phyloP scores from a whole-genome alignment of 179 eudicot species.

The Silene vulgaris region DNA sequence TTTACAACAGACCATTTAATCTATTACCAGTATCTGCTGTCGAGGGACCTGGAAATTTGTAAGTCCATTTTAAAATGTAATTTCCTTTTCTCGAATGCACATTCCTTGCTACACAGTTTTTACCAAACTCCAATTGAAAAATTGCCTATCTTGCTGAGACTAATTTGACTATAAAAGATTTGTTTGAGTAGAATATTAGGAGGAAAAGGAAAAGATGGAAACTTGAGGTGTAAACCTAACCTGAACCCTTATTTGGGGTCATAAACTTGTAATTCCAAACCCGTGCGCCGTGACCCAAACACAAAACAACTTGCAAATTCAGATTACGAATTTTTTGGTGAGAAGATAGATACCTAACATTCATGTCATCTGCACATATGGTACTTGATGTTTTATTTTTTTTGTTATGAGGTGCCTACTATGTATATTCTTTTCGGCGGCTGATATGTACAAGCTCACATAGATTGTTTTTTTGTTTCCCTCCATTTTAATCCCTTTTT shows the following conservation, averaged over 20 bases:
- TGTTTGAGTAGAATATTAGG: neutral
- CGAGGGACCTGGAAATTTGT: slow-evolving; percentile 86
- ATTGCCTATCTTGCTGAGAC: neutral
- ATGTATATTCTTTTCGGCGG: too few relatives aligned
- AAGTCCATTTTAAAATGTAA: slow-evolving; percentile 25
- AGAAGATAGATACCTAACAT: too few relatives aligned
- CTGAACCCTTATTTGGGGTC: neutral
- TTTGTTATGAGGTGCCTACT: too few relatives aligned
- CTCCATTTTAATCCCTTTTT: too few relatives aligned
- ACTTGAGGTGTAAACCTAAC: neutral
- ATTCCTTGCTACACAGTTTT: slow-evolving; percentile 1
- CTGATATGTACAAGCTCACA: too few relatives aligned
- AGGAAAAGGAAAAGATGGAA: neutral
- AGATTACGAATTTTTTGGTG: too few relatives aligned
- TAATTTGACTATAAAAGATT: neutral
- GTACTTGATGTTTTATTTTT: too few relatives aligned
- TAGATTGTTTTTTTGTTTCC: too few relatives aligned
- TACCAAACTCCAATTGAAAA: neutral
- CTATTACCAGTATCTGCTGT: slow-evolving; percentile 75
- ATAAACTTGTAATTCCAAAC: too few relatives aligned
- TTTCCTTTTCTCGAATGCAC: neutral
- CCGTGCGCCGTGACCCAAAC: too few relatives aligned
- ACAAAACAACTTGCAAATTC: too few relatives aligned
- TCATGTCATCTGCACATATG: too few relatives aligned
- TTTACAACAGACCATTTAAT: slow-evolving; percentile 58